Conservation (phyloP, 2,329 filamentous ascomycete genomes). For the Apiospora rasikravindrae region DNA sequence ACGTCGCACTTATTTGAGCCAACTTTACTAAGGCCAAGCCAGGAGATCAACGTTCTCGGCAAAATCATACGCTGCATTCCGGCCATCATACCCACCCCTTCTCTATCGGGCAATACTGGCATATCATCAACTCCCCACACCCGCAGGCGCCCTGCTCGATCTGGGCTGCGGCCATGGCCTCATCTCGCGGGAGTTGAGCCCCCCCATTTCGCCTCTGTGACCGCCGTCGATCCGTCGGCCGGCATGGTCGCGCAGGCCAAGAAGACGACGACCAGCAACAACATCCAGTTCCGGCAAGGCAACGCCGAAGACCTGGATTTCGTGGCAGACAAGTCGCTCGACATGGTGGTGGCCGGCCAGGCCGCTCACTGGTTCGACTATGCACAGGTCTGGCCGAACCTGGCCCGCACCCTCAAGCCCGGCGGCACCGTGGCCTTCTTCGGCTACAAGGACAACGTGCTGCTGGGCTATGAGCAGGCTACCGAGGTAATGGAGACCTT, state of each 20-base stretch:
- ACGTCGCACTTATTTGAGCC: not conserved
- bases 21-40: not conserved
- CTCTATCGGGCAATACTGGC: constrained; percentile 59
- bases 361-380: constrained; percentile 73
- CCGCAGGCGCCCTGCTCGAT: constrained; percentile 52
- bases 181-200: constrained; percentile 57
- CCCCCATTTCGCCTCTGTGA: constrained; percentile 54
- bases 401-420: constrained; percentile 56
- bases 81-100: constrained; percentile 61
- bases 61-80: constrained; percentile 63
- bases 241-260: constrained; percentile 61
- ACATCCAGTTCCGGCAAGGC: constrained; percentile 55
- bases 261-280: constrained; percentile 43
- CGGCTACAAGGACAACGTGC: constrained; percentile 69
- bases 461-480: constrained; percentile 57
- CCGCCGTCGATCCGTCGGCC: constrained; percentile 62
- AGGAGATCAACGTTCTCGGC: constrained; percentile 63
- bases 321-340: constrained; percentile 53
- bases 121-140: constrained; percentile 52
- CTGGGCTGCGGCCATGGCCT: constrained; percentile 69
- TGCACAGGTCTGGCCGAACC: constrained; percentile 56
- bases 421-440: constrained; percentile 68
- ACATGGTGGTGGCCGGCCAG: constrained; percentile 58
- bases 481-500: constrained; percentile 60
- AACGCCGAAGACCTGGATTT: constrained; percentile 60